phyloP scores from a whole-genome alignment of 805 yeast genomes.

The Myxozyma melibiosi region DNA sequence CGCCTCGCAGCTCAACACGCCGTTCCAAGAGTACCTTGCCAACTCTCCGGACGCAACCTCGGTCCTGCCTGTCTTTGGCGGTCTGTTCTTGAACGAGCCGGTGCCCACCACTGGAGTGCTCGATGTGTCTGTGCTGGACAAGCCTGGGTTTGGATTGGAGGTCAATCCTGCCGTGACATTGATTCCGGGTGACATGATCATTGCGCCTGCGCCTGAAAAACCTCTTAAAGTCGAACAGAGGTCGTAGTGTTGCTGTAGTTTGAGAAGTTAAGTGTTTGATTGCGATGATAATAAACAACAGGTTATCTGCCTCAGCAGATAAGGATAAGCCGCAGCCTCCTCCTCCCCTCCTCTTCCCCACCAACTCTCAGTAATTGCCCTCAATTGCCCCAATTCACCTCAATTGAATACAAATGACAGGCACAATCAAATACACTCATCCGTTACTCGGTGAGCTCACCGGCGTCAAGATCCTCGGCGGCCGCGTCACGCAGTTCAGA shows the following conservation, averaged over 20 bases:
- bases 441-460: slow-evolving; percentile 14
- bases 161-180: slow-evolving; percentile 49
- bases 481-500: slow-evolving; percentile 16
- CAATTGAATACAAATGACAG: no score
- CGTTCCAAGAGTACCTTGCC: slow-evolving; percentile 56
- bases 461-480: slow-evolving; percentile 13
- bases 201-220: slow-evolving; percentile 48
- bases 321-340: no score
- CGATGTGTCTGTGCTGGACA: slow-evolving; percentile 47
- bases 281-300: no score
- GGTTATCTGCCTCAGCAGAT: no score
- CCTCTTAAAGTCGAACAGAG: slow-evolving; percentile 36
- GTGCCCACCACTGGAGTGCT: slow-evolving; percentile 51
- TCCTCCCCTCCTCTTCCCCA: no score
- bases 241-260: background rate
- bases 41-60: slow-evolving; percentile 53
- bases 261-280: no score
- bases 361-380: no score
- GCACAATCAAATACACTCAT: no score
- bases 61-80: slow-evolving; percentile 53
- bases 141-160: slow-evolving; percentile 56
- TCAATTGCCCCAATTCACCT: no score
- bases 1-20: slow-evolving; percentile 53
- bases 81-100: slow-evolving; percentile 51
- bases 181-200: slow-evolving; percentile 46